These are phyloP conservation scores for Ampelocalamus luodianensis DNA, from an alignment of 176 grass and related monocot species.

Conservation along the genomic window DNA sequence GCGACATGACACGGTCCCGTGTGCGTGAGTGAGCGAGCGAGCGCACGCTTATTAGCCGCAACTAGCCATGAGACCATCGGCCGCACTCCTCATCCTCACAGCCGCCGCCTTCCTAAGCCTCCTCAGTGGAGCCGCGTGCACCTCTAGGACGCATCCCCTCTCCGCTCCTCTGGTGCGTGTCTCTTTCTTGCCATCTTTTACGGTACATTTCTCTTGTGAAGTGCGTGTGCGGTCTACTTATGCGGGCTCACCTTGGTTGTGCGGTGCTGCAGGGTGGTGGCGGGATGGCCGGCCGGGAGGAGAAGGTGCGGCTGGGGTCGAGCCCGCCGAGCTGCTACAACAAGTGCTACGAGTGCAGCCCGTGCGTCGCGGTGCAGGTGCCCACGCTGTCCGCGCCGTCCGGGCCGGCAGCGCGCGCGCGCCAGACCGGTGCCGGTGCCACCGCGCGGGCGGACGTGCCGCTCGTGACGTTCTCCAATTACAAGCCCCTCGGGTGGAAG, in stretches of 20 bases:
- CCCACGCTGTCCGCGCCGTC: slow-evolving; percentile 57
- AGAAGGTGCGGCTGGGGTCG: slow-evolving; percentile 74
- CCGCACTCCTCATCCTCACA: neutral
- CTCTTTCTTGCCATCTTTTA: neutral
- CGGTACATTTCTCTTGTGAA: neutral
- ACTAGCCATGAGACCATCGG: slow-evolving; percentile 39
- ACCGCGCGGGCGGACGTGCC: neutral
- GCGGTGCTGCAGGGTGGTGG: slow-evolving; percentile 22
- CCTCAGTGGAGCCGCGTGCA: slow-evolving; percentile 8
- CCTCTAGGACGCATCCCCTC: neutral
- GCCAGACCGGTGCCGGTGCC: neutral
- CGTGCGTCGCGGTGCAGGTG: slow-evolving; percentile 75
- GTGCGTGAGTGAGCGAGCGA: slow-evolving; percentile 32
- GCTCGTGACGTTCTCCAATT: slow-evolving; percentile 56
- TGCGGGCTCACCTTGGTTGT: neutral
- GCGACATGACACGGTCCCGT: slow-evolving; percentile 26
- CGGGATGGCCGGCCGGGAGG: slow-evolving; percentile 26
- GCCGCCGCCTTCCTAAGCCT: slow-evolving; percentile 25
- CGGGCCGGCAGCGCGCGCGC: neutral
- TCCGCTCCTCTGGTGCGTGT: slow-evolving; percentile 29
- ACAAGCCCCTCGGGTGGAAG: slow-evolving; percentile 86
- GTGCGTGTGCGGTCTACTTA: neutral
- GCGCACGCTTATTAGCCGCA: neutral
- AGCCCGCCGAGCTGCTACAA: slow-evolving; percentile 79
- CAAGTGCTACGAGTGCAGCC: slow-evolving; percentile 74